These are phyloP conservation scores for Sanghuangporus baumii DNA, from an alignment of 1,284 basidiomycete species.

Conservation along the genomic window DNA sequence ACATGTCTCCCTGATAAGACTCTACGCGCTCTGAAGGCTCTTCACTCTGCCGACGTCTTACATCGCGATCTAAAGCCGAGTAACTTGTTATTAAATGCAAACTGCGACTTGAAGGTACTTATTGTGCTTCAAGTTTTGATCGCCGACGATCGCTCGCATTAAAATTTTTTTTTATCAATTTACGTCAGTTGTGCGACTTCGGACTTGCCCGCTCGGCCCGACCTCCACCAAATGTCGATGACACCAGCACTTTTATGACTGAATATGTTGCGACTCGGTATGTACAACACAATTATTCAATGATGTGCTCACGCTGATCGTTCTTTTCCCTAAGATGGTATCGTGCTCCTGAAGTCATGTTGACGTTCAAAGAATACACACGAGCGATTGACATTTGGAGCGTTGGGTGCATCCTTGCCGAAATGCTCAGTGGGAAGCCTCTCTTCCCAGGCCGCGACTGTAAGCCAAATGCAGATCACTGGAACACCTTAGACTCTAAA, in stretches of 20 bases:
- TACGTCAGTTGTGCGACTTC: constrained; percentile 83
- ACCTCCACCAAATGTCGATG: constrained; percentile 76
- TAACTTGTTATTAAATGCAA: constrained; percentile 88
- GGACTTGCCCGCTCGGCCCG: constrained; percentile 83
- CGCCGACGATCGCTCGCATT: constrained; percentile 5
- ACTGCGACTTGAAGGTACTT: constrained; percentile 86
- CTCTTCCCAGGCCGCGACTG: constrained; percentile 88
- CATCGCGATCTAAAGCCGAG: constrained; percentile 91
- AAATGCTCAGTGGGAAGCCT: constrained; percentile 89
- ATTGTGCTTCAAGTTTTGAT: constrained; percentile 6
- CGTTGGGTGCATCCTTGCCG: constrained; percentile 89
- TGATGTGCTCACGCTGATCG: background rate
- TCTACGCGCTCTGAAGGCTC: constrained; percentile 84
- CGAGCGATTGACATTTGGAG: constrained; percentile 93
- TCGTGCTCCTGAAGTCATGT: constrained; percentile 91
- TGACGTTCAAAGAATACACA: constrained; percentile 92
- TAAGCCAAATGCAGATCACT: constrained; percentile 28
- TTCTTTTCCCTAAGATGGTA: constrained; percentile 63
- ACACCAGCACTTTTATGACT: constrained; percentile 88
- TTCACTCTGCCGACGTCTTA: constrained; percentile 87
- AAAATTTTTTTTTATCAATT: background rate
- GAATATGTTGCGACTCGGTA: constrained; percentile 89
- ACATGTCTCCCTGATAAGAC: constrained; percentile 43
- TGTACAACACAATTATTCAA: constrained; percentile 11
- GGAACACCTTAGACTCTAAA: background rate